Evolutionary conservation across 2,329 filamentous ascomycete genomes (phyloP), one percentile per base, ranked within the genome.

Genomic region (Teratosphaeriaceae sp.): DNA sequence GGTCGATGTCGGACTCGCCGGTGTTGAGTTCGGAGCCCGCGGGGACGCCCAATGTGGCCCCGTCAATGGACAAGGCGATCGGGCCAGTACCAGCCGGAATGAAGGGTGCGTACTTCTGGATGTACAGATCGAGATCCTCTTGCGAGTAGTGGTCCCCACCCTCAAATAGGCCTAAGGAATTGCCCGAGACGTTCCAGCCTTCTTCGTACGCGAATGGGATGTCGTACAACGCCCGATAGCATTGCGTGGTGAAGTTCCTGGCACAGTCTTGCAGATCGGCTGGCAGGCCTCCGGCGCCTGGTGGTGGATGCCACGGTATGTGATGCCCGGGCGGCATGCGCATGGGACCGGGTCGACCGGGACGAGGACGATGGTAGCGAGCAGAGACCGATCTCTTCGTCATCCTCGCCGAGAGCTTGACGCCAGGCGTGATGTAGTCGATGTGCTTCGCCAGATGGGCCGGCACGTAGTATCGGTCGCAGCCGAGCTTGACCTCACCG

Each of bases 361-460:
- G 37, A 8, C 29, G 40, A 34, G n/a, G 15, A 36, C 16, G 16
- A 21, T 20, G 38, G 15, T 13, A 21, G 11, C 18, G 7, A 15
- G 29, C 21, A 36, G 42, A 23, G 13, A 45, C n/a, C 15, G 19
- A 19, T 22, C 56, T 50, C 38, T 53, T 51, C 21, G 50, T 52
- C 43, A 44, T 24, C n/a, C 38, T 34, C 18, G 51, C 45, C 16
- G 52, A 51, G 21, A 78, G 63, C 45, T 70, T 72, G 47, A 75
- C 70, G 7, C 74, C 74, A n/a, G n/a, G n/a, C n/a, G n/a, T n/a
- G n/a, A n/a, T n/a, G n/a, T n/a, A n/a, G n/a, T n/a, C n/a, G n/a
- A 78, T 64, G 44, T 77, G 72, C 6, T 62, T 49, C 20, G 63
- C 64, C 13, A 78, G 53, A 30, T 67, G 54, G 16, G 62, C 60